Conservation (phyloP, 768 basidiomycete genomes). For the Kwoniella bestiolae region DNA sequence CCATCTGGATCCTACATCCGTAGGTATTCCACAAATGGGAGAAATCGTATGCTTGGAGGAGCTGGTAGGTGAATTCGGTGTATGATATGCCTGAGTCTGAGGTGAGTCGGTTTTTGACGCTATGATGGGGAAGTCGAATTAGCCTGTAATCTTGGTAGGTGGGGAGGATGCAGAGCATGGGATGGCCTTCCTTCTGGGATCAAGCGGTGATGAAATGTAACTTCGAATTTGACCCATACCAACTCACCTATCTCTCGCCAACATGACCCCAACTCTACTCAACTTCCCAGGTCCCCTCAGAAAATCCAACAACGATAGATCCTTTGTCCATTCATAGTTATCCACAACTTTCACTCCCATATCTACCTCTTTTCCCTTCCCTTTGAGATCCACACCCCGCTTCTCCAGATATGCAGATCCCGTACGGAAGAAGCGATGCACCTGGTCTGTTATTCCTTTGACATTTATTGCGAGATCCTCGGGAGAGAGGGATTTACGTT, state of each 20-base stretch:
- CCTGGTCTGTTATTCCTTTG: conserved; percentile 65
- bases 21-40: conserved; percentile 68
- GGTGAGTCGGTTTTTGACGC: conserved; percentile 78
- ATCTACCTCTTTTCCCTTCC: conserved; percentile 4
- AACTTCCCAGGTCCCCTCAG: conserved; percentile 77
- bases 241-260: conserved; percentile 81
- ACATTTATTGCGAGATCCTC: conserved; percentile 71
- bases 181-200: too few relatives aligned
- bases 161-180: too few relatives aligned
- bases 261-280: conserved; percentile 84
- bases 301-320: conserved; percentile 78
- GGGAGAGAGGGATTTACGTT: conserved; percentile 71
- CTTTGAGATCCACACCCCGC: conserved; percentile 33
- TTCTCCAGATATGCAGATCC: conserved; percentile 68
- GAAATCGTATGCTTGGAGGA: conserved; percentile 97
- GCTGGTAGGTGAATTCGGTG: conserved; percentile 96
- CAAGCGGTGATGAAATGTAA: too few relatives aligned
- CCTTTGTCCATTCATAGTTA: conserved; percentile 78
- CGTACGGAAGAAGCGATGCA: conserved; percentile 73
- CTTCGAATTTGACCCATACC: neutral
- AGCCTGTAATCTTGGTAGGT: too few relatives aligned
- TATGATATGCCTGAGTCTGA: conserved; percentile 90
- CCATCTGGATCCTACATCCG: conserved; percentile 82
- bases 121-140: conserved; percentile 59
- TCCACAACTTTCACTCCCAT: conserved; percentile 62